These are phyloP conservation scores for Cicer chorassanicum DNA, from an alignment of 306 rosid genomes.

Conservation along the genomic window DNA sequence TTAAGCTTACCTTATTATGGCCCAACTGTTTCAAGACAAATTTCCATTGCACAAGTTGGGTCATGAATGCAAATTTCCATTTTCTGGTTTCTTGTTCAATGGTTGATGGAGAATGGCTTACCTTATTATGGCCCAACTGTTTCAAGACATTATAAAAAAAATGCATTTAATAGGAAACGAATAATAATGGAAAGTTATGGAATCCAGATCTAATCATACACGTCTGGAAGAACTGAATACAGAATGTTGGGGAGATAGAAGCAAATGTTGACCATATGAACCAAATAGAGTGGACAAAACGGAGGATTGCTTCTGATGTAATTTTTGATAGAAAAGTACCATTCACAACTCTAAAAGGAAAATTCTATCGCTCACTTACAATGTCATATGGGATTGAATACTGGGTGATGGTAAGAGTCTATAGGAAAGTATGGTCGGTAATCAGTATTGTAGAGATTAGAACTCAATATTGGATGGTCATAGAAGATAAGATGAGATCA, in stretches of 20 bases:
- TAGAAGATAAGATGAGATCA: background rate
- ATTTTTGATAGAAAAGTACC: background rate
- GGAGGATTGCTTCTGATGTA: background rate
- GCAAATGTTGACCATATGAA: slow-evolving; percentile 1
- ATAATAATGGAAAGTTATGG: slow-evolving; percentile 16
- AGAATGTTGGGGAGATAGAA: background rate
- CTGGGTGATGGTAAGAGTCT: background rate
- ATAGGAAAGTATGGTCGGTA: background rate
- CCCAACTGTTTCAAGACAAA: slow-evolving; percentile 5
- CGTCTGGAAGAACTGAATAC: slow-evolving; percentile 9
- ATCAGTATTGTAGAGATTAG: background rate
- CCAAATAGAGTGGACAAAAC: slow-evolving; percentile 18
- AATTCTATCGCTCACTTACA: background rate
- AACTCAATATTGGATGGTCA: background rate
- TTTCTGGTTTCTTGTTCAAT: too few relatives aligned
- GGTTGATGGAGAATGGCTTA: too few relatives aligned
- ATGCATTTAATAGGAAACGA: slow-evolving; percentile 17
- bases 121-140: slow-evolving; percentile 10
- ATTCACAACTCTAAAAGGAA: background rate
- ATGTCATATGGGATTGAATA: background rate
- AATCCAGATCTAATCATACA: slow-evolving; percentile 6
- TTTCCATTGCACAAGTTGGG: too few relatives aligned
- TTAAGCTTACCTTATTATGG: background rate
- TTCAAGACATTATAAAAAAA: slow-evolving; percentile 17
- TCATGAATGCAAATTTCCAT: too few relatives aligned